phyloP scores from a whole-genome alignment of 306 rosid species.

The Dryas alaskensis region DNA sequence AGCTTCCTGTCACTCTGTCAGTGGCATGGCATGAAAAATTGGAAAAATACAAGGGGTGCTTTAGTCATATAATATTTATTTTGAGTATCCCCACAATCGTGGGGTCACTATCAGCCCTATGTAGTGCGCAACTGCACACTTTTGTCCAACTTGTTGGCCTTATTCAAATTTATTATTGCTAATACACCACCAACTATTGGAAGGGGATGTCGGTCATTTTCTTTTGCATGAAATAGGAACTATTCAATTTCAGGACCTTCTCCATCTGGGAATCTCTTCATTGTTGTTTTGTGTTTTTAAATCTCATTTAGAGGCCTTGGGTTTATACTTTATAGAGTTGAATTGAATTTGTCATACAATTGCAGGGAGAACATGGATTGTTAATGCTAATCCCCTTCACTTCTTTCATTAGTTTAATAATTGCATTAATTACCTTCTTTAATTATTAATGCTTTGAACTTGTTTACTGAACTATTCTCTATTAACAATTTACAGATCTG shows the following conservation, averaged over 20 bases:
- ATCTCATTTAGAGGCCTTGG: constrained; percentile 32
- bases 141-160: constrained; percentile 41
- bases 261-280: constrained; percentile 43
- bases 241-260: constrained; percentile 13
- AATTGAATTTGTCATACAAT: constrained; percentile 19
- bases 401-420: constrained; percentile 15
- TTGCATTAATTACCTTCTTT: constrained; percentile 12
- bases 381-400: constrained; percentile 3
- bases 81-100: constrained; percentile 26
- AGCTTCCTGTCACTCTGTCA: background rate
- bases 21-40: constrained; percentile 39
- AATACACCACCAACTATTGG: background rate
- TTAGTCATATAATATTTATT: constrained; percentile 13
- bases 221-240: constrained; percentile 28
- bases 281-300: constrained; percentile 29
- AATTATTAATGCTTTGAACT: constrained; percentile 32
- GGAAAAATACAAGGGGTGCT: constrained; percentile 24
- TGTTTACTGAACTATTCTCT: constrained; percentile 35
- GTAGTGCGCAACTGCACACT: constrained; percentile 26
- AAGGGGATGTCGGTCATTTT: constrained; percentile 50
- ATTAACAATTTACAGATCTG: constrained; percentile 37
- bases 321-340: constrained; percentile 25
- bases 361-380: constrained; percentile 27
- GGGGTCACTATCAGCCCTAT: constrained; percentile 39
- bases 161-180: background rate